Evolutionary conservation across 192 early-diverging fungal species (phyloP).

Genomic region (Backusella mclennaniae): DNA sequence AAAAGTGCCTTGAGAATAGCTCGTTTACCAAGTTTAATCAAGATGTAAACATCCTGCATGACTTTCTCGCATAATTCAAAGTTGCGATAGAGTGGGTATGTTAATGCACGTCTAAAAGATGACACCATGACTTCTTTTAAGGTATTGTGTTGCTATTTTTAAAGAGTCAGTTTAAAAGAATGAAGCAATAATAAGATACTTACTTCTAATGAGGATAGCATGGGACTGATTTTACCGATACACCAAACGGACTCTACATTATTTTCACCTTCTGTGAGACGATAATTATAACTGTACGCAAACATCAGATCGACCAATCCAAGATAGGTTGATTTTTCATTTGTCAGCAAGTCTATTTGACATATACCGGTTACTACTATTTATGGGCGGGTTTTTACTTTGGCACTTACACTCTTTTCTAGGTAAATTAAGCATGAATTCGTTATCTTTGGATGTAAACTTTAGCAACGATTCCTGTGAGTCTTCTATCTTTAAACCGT

Average conservation of each 20-base stretch:
- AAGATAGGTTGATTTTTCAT: slow-evolving; percentile 72
- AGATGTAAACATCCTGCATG: slow-evolving; percentile 76
- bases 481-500: slow-evolving; percentile 23
- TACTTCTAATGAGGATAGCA: slow-evolving; percentile 78
- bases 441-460: slow-evolving; percentile 71
- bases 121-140: slow-evolving; percentile 61
- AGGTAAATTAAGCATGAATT: slow-evolving; percentile 73
- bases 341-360: slow-evolving; percentile 58
- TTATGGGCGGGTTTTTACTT: not conserved
- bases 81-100: slow-evolving; percentile 85
- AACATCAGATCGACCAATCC: slow-evolving; percentile 90
- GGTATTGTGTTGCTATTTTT: slow-evolving; percentile 53
- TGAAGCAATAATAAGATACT: not conserved
- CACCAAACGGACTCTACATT: slow-evolving; percentile 92
- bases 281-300: slow-evolving; percentile 87
- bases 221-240: slow-evolving; percentile 77
- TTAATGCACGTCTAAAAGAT: slow-evolving; percentile 75
- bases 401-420: slow-evolving; percentile 68
- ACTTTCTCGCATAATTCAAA: slow-evolving; percentile 72
- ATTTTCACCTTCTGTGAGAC: slow-evolving; percentile 78
- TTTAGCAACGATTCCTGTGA: slow-evolving; percentile 27
- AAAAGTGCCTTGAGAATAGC: slow-evolving; percentile 79
- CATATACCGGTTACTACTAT: not conserved
- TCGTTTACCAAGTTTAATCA: slow-evolving; percentile 82
- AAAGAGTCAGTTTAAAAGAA: not conserved